Base-by-base conservation (phyloP, 768 basidiomycete species). In the Tulasnella sp. region DNA sequence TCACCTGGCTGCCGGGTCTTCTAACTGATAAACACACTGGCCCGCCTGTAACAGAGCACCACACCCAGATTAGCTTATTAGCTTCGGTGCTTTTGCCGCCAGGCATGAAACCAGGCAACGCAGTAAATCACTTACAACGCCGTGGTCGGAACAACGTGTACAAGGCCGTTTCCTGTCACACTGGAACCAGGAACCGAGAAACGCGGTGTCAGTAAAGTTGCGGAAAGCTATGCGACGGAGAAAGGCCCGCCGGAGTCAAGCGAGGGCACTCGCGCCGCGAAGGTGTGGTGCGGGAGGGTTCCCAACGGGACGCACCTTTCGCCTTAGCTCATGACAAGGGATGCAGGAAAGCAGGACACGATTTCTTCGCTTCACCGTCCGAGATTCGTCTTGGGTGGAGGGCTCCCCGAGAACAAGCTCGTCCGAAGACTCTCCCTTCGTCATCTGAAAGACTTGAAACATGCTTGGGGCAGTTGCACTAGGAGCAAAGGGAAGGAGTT, bases 1-100 rank as follows among this genome's bases (percentile, higher is more conserved):
- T 72, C 75, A 91, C 92, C 90, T 85, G 41, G 90, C 81, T 11
- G 90, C 88, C 16, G 91, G 91, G 80, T 94, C 94, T 78, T 95
- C 94, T 75, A 95, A 91, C 78, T 96, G 94, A 76, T 96, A 96
- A 0, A 96, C 93, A 79, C 94, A 96, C 19, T 95, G 89, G 67
- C 94, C 94, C 26, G 94, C 95, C 91, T 94, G 76, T 26, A 59
- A 72, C 29, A 37, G 17, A 63, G 26, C 66, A 2, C 72, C 52
- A 52, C n/a, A 65, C 59, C 34, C 75, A 74, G 65, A 0, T 63
- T 73, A 75, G 37, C 71, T 72, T 62, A 66, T 66, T 34, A 40
- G 64, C 29, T 44, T 44, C 47, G 29, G 34, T 37, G 69, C 42
- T 36, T 41, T 22, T 39, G 34, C 47, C 52, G 22, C 69, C 40